phyloP scores from a whole-genome alignment of 768 basidiomycete genomes.

The Panaeolus cyanescens region DNA sequence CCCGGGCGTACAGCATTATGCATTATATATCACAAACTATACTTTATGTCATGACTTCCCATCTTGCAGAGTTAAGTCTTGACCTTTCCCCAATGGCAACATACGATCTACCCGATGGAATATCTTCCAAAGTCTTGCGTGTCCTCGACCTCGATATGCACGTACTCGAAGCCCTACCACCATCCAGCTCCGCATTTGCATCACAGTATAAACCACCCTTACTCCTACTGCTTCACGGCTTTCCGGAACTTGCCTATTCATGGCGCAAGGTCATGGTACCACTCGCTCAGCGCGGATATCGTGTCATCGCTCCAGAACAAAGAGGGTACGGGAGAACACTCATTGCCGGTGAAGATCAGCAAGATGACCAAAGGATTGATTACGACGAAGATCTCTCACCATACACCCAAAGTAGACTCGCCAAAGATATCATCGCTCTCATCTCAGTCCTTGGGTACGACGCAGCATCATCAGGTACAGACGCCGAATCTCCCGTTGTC shows the following conservation, averaged over 20 bases:
- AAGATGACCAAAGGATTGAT: slow-evolving; percentile 18
- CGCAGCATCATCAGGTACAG: slow-evolving; percentile 6
- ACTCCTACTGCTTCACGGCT: slow-evolving; percentile 63
- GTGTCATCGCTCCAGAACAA: slow-evolving; percentile 65
- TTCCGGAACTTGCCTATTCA: slow-evolving; percentile 67
- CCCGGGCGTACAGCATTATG: no score
- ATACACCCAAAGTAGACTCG: slow-evolving; percentile 52
- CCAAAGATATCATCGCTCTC: slow-evolving; percentile 52
- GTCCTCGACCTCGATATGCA: slow-evolving; percentile 55
- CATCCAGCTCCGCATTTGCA: slow-evolving; percentile 10
- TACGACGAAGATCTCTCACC: slow-evolving; percentile 54
- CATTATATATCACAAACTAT: no score
- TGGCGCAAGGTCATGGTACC: slow-evolving; percentile 62
- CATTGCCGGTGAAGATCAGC: slow-evolving; percentile 9
- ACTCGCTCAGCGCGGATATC: slow-evolving; percentile 51
- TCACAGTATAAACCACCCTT: slow-evolving; percentile 37
- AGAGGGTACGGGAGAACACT: slow-evolving; percentile 53
- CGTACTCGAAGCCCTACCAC: slow-evolving; percentile 48
- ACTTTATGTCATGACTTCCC: no score
- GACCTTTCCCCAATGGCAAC: no score
- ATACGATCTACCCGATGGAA: slow-evolving; percentile 23
- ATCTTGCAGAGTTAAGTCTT: no score
- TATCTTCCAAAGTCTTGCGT: slow-evolving; percentile 39
- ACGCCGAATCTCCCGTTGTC: slow-evolving; percentile 25
- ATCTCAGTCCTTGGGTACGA: slow-evolving; percentile 52